These are phyloP conservation scores for Endogone sp. DNA, from an alignment of 192 early-diverging fungal species.

Conservation along the genomic window DNA sequence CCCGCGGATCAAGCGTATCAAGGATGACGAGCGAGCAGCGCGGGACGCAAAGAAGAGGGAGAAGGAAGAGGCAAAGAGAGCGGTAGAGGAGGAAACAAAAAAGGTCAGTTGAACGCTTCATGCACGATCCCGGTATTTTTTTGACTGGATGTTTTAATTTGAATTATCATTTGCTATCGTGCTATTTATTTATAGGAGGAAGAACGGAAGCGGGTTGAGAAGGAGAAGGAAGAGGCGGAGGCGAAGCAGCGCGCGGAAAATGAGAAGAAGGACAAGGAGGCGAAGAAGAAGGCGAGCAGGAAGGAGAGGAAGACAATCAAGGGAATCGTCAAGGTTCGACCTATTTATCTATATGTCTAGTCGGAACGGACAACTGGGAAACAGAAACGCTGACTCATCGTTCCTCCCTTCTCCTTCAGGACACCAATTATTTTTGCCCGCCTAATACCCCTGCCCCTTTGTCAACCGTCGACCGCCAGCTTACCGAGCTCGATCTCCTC, in stretches of 20 bases:
- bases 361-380: too few relatives aligned
- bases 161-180: neutral
- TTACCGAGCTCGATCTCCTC: slow-evolving; percentile 51
- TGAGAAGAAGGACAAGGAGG: slow-evolving; percentile 23
- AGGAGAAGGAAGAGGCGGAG: slow-evolving; percentile 23
- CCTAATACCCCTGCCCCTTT: slow-evolving; percentile 15
- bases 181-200: slow-evolving; percentile 13
- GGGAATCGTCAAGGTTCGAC: slow-evolving; percentile 40
- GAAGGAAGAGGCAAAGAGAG: slow-evolving; percentile 47
- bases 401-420: slow-evolving; percentile 16
- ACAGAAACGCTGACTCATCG: too few relatives aligned
- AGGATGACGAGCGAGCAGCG: slow-evolving; percentile 61
- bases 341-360: neutral
- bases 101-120: neutral
- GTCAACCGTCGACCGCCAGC: slow-evolving; percentile 27
- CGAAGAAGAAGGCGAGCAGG: slow-evolving; percentile 48
- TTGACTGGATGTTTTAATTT: too few relatives aligned
- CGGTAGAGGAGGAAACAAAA: slow-evolving; percentile 7
- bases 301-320: slow-evolving; percentile 74
- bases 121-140: neutral
- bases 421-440: slow-evolving; percentile 36
- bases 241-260: slow-evolving; percentile 24
- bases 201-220: slow-evolving; percentile 10
- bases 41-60: slow-evolving; percentile 71
- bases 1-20: slow-evolving; percentile 71